phyloP scores from a whole-genome alignment of 495 filamentous ascomycete genomes.

The Penicillium arizonense region DNA sequence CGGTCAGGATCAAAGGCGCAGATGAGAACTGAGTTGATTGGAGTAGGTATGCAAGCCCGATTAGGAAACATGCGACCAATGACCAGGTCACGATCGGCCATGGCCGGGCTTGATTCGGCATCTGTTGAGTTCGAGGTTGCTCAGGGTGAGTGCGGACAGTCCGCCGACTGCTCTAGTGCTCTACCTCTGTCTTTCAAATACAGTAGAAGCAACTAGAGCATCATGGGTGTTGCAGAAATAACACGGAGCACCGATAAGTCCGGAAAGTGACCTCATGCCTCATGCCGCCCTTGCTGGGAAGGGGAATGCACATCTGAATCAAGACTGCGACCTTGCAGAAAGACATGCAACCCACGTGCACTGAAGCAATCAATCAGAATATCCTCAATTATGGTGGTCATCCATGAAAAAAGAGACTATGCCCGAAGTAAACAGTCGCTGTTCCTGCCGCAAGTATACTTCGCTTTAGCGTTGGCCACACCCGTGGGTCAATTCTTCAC shows the following conservation, averaged over 20 bases:
- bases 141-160: not conserved
- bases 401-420: not conserved
- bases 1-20: not conserved
- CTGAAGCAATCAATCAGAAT: not conserved
- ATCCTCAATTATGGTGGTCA: not conserved
- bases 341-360: constrained; percentile 5
- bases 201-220: not conserved
- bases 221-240: not conserved
- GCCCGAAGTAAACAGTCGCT: not conserved
- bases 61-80: constrained; percentile 12
- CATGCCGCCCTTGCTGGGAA: constrained; percentile 1
- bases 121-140: not conserved
- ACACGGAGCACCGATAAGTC: not conserved
- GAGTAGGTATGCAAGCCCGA: constrained; percentile 17
- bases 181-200: not conserved
- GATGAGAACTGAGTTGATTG: not conserved
- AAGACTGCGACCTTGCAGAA: constrained; percentile 6
- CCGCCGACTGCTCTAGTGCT: not conserved
- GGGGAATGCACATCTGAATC: constrained; percentile 1
- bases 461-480: not conserved
- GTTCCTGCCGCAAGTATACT: constrained; percentile 2
- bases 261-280: constrained; percentile 1
- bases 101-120: not conserved
- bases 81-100: constrained; percentile 12
- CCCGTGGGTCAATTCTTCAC: not conserved